Percentiles rank a stretch among this genome's conserved stretches.
Conservation (phyloP, 768 basidiomycete species). For the Mycena kentingensis region DNA sequence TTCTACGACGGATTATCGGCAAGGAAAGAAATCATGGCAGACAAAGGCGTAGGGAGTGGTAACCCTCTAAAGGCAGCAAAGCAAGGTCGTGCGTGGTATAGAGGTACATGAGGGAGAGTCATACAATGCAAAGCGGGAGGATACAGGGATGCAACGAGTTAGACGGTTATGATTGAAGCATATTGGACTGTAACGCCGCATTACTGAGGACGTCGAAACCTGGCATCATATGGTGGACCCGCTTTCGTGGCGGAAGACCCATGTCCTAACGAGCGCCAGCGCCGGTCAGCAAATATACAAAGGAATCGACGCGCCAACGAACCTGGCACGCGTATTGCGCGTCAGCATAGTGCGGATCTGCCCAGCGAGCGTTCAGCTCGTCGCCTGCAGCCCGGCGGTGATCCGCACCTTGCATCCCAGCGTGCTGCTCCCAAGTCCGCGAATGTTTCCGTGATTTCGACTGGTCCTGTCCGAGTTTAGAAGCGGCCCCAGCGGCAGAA, state of each 20-base stretch:
- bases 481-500: slow-evolving; percentile 10
- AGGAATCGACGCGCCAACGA: slow-evolving; percentile 14
- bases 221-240: slow-evolving; percentile 65
- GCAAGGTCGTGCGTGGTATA: slow-evolving; percentile 24
- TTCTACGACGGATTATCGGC: too few relatives aligned
- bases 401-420: slow-evolving; percentile 44
- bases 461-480: slow-evolving; percentile 37
- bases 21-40: too few relatives aligned
- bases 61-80: slow-evolving; percentile 13
- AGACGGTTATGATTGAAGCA: slow-evolving; percentile 56
- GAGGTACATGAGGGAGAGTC: slow-evolving; percentile 15
- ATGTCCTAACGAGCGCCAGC: slow-evolving; percentile 45
- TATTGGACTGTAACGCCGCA: slow-evolving; percentile 55
- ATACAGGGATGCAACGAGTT: too few relatives aligned
- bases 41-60: too few relatives aligned
- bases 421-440: slow-evolving; percentile 61
- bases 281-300: slow-evolving; percentile 11
- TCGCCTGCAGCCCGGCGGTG: neutral
- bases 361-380: slow-evolving; percentile 12
- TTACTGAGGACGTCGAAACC: slow-evolving; percentile 57
- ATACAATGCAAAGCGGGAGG: slow-evolving; percentile 9
- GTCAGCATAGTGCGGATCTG: slow-evolving; percentile 33
- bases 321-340: slow-evolving; percentile 53
- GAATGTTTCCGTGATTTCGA: slow-evolving; percentile 56
- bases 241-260: slow-evolving; percentile 60